Evolutionary conservation across 2,329 filamentous ascomycete species (phyloP).

Genomic region (Cercospora sesami): DNA sequence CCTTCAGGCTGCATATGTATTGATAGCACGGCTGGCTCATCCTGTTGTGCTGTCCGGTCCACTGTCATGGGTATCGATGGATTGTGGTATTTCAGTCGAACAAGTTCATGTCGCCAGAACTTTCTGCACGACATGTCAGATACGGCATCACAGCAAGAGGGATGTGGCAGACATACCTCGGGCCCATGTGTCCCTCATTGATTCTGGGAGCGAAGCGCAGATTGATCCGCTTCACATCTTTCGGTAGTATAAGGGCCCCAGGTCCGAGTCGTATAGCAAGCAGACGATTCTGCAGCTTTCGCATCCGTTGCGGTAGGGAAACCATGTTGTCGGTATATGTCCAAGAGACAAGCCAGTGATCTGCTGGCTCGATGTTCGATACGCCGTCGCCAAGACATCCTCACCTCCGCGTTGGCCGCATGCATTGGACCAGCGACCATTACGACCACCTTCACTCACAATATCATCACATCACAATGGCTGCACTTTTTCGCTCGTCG

Average conservation of each 20-base stretch:
- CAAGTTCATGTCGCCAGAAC: constrained; percentile 83
- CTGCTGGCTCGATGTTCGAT: constrained; percentile 5
- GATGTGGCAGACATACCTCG: constrained; percentile 55
- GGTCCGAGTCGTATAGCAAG: constrained; percentile 75
- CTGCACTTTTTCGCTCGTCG: constrained; percentile 32
- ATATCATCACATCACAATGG: constrained; percentile 27
- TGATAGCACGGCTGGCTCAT: constrained; percentile 61
- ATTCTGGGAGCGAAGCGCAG: constrained; percentile 67
- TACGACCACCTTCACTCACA: not conserved
- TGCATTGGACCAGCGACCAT: constrained; percentile 1
- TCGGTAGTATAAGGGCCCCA: constrained; percentile 77
- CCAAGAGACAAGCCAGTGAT: not conserved
- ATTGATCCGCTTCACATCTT: constrained; percentile 72
- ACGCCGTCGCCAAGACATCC: not conserved
- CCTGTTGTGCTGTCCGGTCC: constrained; percentile 63
- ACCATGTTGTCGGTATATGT: constrained; percentile 46
- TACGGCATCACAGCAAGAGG: constrained; percentile 33
- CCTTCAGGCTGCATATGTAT: constrained; percentile 57
- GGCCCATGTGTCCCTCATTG: constrained; percentile 68
- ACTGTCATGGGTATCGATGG: constrained; percentile 80
- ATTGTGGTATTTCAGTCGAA: constrained; percentile 92
- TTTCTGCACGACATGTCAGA: constrained; percentile 56
- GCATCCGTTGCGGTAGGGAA: constrained; percentile 67
- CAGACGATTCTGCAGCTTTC: constrained; percentile 71
- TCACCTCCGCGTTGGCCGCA: constrained; percentile 4